Evolutionary conservation across 164 flowering plant genomes (phyloP).

Genomic region (Vitis cinerea): DNA sequence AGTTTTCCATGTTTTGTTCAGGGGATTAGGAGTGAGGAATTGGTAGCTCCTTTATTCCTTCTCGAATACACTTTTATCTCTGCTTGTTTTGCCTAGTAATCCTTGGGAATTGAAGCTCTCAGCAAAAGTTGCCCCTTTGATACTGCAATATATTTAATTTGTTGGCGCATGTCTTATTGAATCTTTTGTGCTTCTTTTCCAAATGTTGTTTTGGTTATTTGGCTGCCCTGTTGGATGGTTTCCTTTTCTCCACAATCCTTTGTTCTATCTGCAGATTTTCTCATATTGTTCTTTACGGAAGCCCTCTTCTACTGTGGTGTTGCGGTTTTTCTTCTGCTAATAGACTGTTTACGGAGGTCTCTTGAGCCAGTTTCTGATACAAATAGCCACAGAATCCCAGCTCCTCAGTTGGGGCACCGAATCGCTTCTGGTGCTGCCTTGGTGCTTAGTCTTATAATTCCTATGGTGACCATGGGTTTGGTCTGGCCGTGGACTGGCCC

Average conservation of each 20-base stretch:
- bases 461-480: conserved; percentile 95
- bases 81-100: too few species aligned
- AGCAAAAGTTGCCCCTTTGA: too few species aligned
- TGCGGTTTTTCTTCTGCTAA: conserved; percentile 69
- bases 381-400: conserved; percentile 12
- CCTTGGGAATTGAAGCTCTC: too few species aligned
- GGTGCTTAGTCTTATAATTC: conserved; percentile 79
- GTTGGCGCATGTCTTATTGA: too few species aligned
- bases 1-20: too few species aligned
- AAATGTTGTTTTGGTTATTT: too few species aligned
- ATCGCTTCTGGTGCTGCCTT: conserved; percentile 72
- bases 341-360: conserved; percentile 54
- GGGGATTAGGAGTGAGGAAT: too few species aligned
- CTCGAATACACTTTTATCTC: too few species aligned
- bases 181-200: too few species aligned
- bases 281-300: conserved; percentile 94
- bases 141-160: too few species aligned
- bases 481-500: conserved; percentile 99
- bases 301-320: conserved; percentile 94
- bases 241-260: not conserved
- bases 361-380: conserved; percentile 21
- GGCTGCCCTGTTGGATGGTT: not conserved
- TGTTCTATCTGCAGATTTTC: conserved; percentile 69
- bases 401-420: conserved; percentile 51
- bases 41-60: too few species aligned